Base-by-base conservation (phyloP, 73 alveolate species). In the Paramecium primaurelia region DNA sequence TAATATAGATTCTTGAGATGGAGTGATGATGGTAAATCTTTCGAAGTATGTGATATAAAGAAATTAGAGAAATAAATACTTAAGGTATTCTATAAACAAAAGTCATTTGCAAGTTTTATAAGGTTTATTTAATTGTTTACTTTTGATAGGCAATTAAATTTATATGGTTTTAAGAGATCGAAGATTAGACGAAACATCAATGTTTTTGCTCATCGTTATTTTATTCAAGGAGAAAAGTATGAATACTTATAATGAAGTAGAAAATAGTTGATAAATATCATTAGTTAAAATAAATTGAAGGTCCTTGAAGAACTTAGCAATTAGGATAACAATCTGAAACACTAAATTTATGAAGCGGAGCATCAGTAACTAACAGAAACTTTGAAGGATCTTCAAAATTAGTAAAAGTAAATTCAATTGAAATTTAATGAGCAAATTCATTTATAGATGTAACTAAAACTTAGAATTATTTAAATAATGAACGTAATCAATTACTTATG, bases 121-220 rank as follows among this genome's bases (percentile, higher is more conserved):
- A 80, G 91, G 91, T 80, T 37, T 12, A 12, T 11, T 44, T 49
- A 5, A 42, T 45, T 22, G 12, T 11, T 40, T 49, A 45, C 10
- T 36, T 32, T 42, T 40, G 91, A 49, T 47, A 54, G 69, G 32
- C 69, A 80, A 80, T 47, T 80, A 49, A 80, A 80, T 80, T 47
- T 80, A 36, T 80, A 80, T 80, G 91, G 91, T 40, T 80, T 80
- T 25, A 49, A 80, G 71, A 80, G 91, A 80, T 32, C 58, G 3
- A 80, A 80, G 58, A 34, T 47, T 47, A 20, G n/a, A 45, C 49
- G 58, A 26, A 47, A 47, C n/a, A 49, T 45, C 18, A 80, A 80
- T 44, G 44, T 80, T 12, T 80, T 80, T 49, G 34, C 44, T 8
- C 91, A 80, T 47, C 71, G 49, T 1, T 36, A 80, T 47, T 80